These are phyloP conservation scores for Cytospora piceae DNA, from an alignment of 2,329 filamentous ascomycete genomes.

Conservation along the genomic window DNA sequence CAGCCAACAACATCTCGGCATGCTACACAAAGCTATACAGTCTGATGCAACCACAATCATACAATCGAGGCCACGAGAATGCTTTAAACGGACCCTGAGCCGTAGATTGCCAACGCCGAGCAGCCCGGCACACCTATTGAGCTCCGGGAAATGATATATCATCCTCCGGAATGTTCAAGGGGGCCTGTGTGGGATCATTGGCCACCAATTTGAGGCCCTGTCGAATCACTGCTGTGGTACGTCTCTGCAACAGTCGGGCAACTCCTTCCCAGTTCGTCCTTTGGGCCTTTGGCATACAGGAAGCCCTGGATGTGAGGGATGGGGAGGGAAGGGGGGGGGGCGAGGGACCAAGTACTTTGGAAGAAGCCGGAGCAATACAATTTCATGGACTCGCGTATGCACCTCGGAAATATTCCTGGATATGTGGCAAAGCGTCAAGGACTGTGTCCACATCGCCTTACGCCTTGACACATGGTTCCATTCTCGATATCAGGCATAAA, in stretches of 20 bases:
- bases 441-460: background rate
- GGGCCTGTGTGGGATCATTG: background rate
- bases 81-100: background rate
- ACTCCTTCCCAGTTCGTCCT: background rate
- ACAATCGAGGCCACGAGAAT: background rate
- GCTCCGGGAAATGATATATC: background rate
- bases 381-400: background rate
- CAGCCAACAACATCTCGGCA: background rate
- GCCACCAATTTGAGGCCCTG: background rate
- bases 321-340: background rate
- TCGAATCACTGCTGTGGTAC: background rate
- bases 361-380: background rate
- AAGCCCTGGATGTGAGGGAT: background rate
- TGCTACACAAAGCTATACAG: background rate
- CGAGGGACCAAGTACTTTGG: background rate
- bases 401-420: background rate
- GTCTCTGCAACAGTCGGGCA: background rate
- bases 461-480: background rate
- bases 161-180: background rate
- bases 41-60: background rate
- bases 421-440: background rate
- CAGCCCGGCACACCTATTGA: background rate
- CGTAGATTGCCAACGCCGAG: background rate
- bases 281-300: background rate
- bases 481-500: background rate